These are phyloP conservation scores for Curvularia verruculosa DNA, from an alignment of 2,329 filamentous ascomycete genomes.

Conservation along the genomic window DNA sequence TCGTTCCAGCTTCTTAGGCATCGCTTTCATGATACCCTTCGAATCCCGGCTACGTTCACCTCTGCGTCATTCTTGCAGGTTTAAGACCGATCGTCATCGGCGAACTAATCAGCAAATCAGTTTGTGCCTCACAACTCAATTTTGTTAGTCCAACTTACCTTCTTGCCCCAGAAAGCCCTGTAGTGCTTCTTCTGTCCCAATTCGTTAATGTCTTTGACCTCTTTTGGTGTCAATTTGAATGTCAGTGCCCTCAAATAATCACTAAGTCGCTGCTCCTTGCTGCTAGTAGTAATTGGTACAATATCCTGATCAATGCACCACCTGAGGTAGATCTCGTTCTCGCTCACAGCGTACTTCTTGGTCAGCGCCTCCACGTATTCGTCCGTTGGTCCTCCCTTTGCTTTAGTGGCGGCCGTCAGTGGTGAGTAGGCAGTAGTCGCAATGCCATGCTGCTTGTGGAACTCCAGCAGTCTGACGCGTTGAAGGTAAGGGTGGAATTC, in stretches of 20 bases:
- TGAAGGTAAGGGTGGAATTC: conserved; percentile 73
- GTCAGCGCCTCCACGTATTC: conserved; percentile 57
- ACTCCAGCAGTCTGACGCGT: conserved; percentile 63
- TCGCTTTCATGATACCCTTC: background rate
- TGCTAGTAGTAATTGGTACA: conserved; percentile 65
- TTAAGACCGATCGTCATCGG: conserved; percentile 57
- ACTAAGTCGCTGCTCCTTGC: conserved; percentile 64
- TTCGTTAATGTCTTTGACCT: conserved; percentile 57
- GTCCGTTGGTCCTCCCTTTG: conserved; percentile 62
- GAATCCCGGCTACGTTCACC: background rate
- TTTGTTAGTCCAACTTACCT: conserved; percentile 12
- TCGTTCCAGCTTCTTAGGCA: background rate
- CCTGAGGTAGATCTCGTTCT: conserved; percentile 62
- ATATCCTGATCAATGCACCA: conserved; percentile 68
- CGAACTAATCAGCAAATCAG: conserved; percentile 47
- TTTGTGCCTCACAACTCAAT: background rate
- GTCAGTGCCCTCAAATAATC: conserved; percentile 63
- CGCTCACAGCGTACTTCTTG: conserved; percentile 66
- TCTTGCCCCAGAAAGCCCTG: conserved; percentile 63
- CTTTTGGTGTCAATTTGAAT: conserved; percentile 64
- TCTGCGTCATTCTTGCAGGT: background rate
- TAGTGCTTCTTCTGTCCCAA: conserved; percentile 66
- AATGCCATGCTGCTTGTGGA: conserved; percentile 57
- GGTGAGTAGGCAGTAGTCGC: conserved; percentile 57
- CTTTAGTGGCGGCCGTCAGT: conserved; percentile 60